Evolutionary conservation across 2,329 filamentous ascomycete species (phyloP).

Genomic region (Calonectria pteridis): DNA sequence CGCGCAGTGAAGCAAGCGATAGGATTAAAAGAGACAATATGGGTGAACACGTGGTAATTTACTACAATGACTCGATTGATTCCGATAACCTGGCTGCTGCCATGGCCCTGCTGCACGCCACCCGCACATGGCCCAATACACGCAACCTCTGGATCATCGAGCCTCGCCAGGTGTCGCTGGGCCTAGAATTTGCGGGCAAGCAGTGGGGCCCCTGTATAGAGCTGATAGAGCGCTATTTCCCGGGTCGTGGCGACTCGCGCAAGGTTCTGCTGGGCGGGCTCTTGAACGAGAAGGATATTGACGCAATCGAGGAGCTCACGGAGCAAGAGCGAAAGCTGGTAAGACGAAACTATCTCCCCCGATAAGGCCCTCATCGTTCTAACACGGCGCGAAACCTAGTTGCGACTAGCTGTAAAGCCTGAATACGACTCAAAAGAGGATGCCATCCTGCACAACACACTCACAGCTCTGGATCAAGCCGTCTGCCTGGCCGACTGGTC

Average conservation of each 20-base stretch:
- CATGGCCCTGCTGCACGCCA: slow-evolving; percentile 35
- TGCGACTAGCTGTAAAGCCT: slow-evolving; percentile 35
- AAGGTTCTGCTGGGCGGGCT: slow-evolving; percentile 40
- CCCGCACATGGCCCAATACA: slow-evolving; percentile 18
- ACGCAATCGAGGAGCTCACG: slow-evolving; percentile 21
- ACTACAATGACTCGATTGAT: slow-evolving; percentile 45
- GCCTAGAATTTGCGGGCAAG: slow-evolving; percentile 30
- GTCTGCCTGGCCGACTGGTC: slow-evolving; percentile 35
- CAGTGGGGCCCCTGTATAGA: slow-evolving; percentile 29
- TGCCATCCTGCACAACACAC: slow-evolving; percentile 33
- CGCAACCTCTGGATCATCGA: slow-evolving; percentile 41
- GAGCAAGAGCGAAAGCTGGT: slow-evolving; percentile 29
- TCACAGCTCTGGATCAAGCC: slow-evolving; percentile 39
- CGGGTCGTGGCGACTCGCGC: slow-evolving; percentile 25
- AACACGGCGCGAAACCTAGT: slow-evolving; percentile 7
- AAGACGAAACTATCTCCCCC: slow-evolving; percentile 8
- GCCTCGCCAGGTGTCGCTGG: slow-evolving; percentile 41
- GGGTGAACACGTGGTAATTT: slow-evolving; percentile 38
- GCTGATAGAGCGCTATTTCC: slow-evolving; percentile 35
- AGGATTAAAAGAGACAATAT: slow-evolving; percentile 20
- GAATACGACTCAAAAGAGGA: slow-evolving; percentile 30
- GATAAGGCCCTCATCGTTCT: background rate
- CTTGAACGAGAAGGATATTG: slow-evolving; percentile 32
- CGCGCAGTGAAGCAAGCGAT: background rate
- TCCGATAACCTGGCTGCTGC: slow-evolving; percentile 43